Base-by-base conservation (phyloP, 2,329 filamentous ascomycete species). In the Alternaria gaisen region DNA sequence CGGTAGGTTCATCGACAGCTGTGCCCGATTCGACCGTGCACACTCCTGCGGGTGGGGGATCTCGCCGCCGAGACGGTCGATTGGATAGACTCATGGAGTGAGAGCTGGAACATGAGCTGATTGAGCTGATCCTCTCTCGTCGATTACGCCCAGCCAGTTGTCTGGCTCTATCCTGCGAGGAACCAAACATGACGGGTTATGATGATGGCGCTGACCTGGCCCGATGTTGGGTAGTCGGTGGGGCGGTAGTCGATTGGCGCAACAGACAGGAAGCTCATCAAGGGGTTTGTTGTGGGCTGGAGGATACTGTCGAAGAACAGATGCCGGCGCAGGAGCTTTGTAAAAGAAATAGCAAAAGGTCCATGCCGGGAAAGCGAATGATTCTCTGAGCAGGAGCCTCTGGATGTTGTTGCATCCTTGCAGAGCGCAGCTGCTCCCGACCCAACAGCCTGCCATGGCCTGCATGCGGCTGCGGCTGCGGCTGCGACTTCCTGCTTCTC, bases 101-200 rank as follows among this genome's bases (percentile, higher is more conserved):
- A 57, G 56, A 60, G 46, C 60, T 68, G 10, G 60, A 53, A 24
- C 60, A 52, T 12, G 72, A 72, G 56, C 52, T 65, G 32, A 40
- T 56, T 10, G 71, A 77, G 46, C 55, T 60, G 52, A 71, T 64
- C 8, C 75, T 68, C 11, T 70, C 64, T 61, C 67, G 72, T 50
- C 74, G 67, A 51, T 67, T 68, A 32, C 74, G 72, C 24, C 68
- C 73, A n/a, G 75, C 75, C 42, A 77, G 74, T 60, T 75, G 73
- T 60, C 72, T 71, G 36, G 76, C 76, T 50, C 75, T 70, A 43
- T 78, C 75, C 47, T 78, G 71, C 10, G 71, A 73, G 14, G 73
- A 67, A 8, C 76, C 76, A 24, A 78, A 78, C 74, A 76, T 78
- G 52, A 26, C 34, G 43, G 41, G 41, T 46, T 57, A 55, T 55